A percentile compares a stretch with the other conserved stretches of the same genome.
Conservation (phyloP, 345 rosid genomes). For the Brassica napus region DNA sequence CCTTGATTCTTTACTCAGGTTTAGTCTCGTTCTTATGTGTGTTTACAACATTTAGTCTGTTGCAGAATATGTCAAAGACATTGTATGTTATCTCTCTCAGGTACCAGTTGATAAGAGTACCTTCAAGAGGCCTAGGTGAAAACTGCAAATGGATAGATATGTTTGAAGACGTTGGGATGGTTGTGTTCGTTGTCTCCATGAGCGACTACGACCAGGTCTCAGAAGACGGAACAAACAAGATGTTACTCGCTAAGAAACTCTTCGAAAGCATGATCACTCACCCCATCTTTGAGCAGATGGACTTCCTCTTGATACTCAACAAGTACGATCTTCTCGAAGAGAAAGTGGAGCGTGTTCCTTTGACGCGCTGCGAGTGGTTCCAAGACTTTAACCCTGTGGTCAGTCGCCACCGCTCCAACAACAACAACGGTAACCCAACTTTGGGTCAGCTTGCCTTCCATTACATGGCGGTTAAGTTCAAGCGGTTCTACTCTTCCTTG, state of each 20-base stretch:
- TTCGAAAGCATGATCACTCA: slow-evolving; percentile 87
- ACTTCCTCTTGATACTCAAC: slow-evolving; percentile 83
- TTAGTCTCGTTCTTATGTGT: slow-evolving; percentile 11
- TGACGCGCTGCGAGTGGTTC: slow-evolving; percentile 81
- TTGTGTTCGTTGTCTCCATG: slow-evolving; percentile 77
- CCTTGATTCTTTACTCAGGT: slow-evolving; percentile 76
- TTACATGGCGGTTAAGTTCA: slow-evolving; percentile 82
- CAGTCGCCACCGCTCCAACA: slow-evolving; percentile 64
- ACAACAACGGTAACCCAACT: slow-evolving; percentile 66
- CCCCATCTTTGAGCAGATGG: slow-evolving; percentile 84
- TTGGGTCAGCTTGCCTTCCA: slow-evolving; percentile 85
- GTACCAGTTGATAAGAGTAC: slow-evolving; percentile 90
- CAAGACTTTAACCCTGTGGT: slow-evolving; percentile 83
- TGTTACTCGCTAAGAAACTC: slow-evolving; percentile 68
- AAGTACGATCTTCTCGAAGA: slow-evolving; percentile 84
- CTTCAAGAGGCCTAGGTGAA: slow-evolving; percentile 83
- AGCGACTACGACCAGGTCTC: slow-evolving; percentile 75
- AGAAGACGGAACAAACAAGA: slow-evolving; percentile 68
- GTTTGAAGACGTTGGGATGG: slow-evolving; percentile 97
- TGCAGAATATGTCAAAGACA: background rate
- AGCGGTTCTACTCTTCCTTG: slow-evolving; percentile 69
- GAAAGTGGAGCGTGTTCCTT: slow-evolving; percentile 66
- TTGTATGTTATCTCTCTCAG: slow-evolving; percentile 38
- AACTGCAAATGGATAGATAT: slow-evolving; percentile 97
- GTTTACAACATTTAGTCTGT: background rate